Evolutionary conservation across 163 green algal genomes (phyloP).

Genomic region (Trebouxia gelatinosa): DNA sequence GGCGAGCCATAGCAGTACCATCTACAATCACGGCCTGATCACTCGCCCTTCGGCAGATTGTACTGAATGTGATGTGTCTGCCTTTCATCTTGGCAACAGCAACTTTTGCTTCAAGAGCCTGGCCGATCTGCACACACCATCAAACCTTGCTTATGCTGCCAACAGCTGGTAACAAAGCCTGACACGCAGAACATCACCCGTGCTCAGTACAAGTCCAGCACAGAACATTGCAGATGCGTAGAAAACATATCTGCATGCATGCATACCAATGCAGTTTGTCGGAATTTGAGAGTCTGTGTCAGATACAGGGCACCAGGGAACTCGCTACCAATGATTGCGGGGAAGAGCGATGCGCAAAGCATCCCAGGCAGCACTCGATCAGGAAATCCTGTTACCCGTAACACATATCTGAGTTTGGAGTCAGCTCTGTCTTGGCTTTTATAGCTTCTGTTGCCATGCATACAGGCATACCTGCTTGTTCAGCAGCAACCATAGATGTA

Average conservation of each 20-base stretch:
- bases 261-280: constrained; percentile 48
- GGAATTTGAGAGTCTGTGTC: constrained; percentile 68
- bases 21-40: constrained; percentile 34
- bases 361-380: constrained; percentile 65
- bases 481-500: constrained; percentile 27
- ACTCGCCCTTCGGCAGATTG: constrained; percentile 29
- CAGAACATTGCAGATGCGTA: too few relatives aligned
- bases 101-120: constrained; percentile 30
- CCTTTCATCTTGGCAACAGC: constrained; percentile 41
- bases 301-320: constrained; percentile 75
- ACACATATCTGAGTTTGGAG: not conserved
- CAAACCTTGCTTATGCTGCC: too few relatives aligned
- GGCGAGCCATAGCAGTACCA: constrained; percentile 43
- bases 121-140: constrained; percentile 41
- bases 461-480: constrained; percentile 2
- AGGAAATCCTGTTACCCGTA: constrained; percentile 40
- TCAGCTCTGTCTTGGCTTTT: not conserved
- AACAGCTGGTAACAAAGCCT: too few relatives aligned
- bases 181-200: not conserved
- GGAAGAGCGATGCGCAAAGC: constrained; percentile 73
- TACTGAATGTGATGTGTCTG: constrained; percentile 43
- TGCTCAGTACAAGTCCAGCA: not conserved
- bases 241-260: not conserved
- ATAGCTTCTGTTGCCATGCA: not conserved
- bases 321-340: constrained; percentile 68